Evolutionary conservation across 2,329 filamentous ascomycete genomes (phyloP).

Genomic region (Trichoderma sp.): DNA sequence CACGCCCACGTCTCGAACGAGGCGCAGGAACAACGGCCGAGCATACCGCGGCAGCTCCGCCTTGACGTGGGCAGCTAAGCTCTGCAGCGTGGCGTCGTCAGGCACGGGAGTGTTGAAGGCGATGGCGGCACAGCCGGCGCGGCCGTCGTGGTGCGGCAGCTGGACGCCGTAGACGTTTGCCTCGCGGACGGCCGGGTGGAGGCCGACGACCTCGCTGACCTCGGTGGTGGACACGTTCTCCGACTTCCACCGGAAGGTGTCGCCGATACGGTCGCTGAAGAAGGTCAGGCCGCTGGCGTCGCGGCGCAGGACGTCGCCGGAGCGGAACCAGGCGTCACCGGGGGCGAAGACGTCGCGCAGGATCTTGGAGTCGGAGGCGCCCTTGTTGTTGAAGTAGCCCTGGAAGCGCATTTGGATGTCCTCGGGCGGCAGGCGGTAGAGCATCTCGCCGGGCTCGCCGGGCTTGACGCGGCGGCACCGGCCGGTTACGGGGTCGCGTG

Average conservation of each 20-base stretch:
- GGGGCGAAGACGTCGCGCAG: constrained; percentile 68
- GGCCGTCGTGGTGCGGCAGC: constrained; percentile 76
- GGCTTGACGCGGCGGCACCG: constrained; percentile 58
- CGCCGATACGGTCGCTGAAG: constrained; percentile 78
- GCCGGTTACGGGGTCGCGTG: constrained; percentile 65
- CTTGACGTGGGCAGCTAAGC: constrained; percentile 58
- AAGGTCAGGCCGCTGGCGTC: constrained; percentile 69
- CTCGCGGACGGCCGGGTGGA: constrained; percentile 65
- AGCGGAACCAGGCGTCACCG: constrained; percentile 79
- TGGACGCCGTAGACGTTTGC: constrained; percentile 84
- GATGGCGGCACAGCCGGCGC: constrained; percentile 77
- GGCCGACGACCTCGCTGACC: constrained; percentile 71
- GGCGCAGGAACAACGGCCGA: constrained; percentile 71
- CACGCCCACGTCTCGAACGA: constrained; percentile 55
- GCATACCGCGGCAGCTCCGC: constrained; percentile 68
- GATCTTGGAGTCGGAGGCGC: constrained; percentile 71
- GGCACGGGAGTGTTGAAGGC: constrained; percentile 47
- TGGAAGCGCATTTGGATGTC: constrained; percentile 67
- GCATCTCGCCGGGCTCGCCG: constrained; percentile 70
- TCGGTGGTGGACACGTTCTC: constrained; percentile 82
- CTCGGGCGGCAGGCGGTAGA: constrained; percentile 65
- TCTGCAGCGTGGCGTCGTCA: constrained; percentile 47
- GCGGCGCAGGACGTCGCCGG: constrained; percentile 76
- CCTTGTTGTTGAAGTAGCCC: constrained; percentile 74
- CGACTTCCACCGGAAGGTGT: constrained; percentile 78